Evolutionary conservation across 169 alveolate genomes (phyloP).

Genomic region (Plasmodium sp.): DNA sequence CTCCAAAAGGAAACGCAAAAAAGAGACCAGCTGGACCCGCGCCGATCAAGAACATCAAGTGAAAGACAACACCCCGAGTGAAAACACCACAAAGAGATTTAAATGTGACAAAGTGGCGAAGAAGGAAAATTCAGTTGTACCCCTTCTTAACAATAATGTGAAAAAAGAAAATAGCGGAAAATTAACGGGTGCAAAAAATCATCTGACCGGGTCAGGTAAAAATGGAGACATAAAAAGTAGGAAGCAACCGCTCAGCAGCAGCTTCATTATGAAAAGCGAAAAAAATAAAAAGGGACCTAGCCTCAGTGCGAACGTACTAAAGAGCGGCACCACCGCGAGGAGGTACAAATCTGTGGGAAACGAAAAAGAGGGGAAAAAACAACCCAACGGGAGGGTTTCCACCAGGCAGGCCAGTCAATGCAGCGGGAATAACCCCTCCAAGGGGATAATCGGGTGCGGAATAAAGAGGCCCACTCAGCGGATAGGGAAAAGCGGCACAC

Average conservation of each 20-base stretch:
- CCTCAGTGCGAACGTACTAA: neutral
- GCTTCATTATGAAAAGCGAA: neutral
- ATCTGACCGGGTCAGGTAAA: slow-evolving; percentile 4
- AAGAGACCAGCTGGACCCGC: neutral
- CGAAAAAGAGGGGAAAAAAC: neutral
- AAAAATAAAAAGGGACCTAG: neutral
- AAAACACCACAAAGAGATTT: neutral
- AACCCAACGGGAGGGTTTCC: neutral
- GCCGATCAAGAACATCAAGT: neutral
- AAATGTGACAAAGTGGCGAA: neutral
- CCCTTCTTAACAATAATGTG: neutral
- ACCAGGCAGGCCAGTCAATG: neutral
- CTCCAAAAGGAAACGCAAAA: slow-evolving; percentile 15
- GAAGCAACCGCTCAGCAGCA: neutral
- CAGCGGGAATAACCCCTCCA: neutral
- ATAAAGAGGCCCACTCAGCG: neutral
- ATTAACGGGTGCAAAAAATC: neutral
- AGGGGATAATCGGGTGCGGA: neutral
- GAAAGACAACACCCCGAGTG: neutral
- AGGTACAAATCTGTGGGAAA: neutral
- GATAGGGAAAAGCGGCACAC: neutral
- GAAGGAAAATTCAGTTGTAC: neutral
- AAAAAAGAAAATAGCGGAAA: neutral
- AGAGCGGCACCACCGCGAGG: neutral
- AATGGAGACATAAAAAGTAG: slow-evolving; percentile 4